phyloP scores from a whole-genome alignment of 148 eudicot species.

The Rhododendron molle region DNA sequence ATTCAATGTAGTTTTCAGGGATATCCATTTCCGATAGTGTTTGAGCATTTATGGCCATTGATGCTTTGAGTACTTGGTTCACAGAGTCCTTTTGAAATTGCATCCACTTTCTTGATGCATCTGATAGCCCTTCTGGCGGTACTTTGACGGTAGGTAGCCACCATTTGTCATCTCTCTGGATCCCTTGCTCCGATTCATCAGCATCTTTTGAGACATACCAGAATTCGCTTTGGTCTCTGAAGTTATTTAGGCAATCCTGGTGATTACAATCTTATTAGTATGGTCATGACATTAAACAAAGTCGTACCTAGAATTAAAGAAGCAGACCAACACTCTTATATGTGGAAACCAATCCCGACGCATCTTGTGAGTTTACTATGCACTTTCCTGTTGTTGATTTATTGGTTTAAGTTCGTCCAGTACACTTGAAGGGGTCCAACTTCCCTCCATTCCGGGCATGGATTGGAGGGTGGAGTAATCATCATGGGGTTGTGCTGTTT shows the following conservation, averaged over 20 bases:
- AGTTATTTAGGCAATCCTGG: conserved; percentile 62
- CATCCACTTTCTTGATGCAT: conserved; percentile 46
- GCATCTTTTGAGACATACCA: conserved; percentile 40
- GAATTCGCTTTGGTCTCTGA: conserved; percentile 42
- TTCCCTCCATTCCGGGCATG: background rate
- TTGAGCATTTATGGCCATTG: conserved; percentile 59
- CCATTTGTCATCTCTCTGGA: conserved; percentile 43
- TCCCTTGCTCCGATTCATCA: conserved; percentile 28
- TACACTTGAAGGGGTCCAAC: background rate
- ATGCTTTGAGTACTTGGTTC: conserved; percentile 57
- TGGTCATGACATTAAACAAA: conserved; percentile 3
- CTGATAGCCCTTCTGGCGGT: conserved; percentile 40
- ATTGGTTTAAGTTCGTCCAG: background rate
- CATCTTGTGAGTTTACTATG: background rate
- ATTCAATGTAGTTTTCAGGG: conserved; percentile 53
- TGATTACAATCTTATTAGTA: background rate
- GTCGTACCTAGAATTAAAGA: background rate
- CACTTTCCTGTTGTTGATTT: background rate
- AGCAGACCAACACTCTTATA: background rate
- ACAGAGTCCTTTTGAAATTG: conserved; percentile 51
- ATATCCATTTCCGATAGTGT: conserved; percentile 45
- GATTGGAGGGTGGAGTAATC: background rate
- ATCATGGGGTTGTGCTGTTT: background rate
- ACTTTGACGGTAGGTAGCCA: conserved; percentile 51
- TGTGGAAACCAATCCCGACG: background rate